These are phyloP conservation scores for Botrytis medusae DNA, from an alignment of 2,329 filamentous ascomycete species.

Conservation along the genomic window DNA sequence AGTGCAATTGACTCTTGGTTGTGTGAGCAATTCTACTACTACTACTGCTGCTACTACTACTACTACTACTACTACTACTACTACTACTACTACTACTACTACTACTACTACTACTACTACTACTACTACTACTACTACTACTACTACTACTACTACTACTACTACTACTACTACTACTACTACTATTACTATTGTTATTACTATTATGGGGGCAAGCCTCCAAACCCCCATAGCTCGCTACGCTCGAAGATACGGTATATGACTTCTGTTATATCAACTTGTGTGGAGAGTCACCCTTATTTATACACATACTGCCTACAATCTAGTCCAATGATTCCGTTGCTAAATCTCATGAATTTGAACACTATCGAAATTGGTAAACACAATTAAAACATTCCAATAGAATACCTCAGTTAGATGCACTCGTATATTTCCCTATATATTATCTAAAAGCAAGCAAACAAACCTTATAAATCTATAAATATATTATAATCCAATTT, in stretches of 20 bases:
- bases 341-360: background rate
- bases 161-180: background rate
- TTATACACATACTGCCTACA: no score
- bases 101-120: background rate
- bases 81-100: background rate
- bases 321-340: no score
- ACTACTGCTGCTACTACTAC: background rate
- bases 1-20: background rate
- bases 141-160: background rate
- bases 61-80: background rate
- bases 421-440: background rate
- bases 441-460: background rate
- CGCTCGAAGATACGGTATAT: background rate
- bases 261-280: background rate
- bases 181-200: no score
- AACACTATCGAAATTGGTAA: background rate
- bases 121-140: background rate
- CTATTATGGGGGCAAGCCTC: background rate
- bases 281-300: background rate
- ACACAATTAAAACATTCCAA: background rate
- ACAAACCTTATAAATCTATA: background rate
- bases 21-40: background rate
- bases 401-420: no score
- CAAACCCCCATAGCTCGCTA: background rate
- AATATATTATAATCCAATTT: background rate